phyloP scores from a whole-genome alignment of 805 yeast species.

The Komagataella pastoris region DNA sequence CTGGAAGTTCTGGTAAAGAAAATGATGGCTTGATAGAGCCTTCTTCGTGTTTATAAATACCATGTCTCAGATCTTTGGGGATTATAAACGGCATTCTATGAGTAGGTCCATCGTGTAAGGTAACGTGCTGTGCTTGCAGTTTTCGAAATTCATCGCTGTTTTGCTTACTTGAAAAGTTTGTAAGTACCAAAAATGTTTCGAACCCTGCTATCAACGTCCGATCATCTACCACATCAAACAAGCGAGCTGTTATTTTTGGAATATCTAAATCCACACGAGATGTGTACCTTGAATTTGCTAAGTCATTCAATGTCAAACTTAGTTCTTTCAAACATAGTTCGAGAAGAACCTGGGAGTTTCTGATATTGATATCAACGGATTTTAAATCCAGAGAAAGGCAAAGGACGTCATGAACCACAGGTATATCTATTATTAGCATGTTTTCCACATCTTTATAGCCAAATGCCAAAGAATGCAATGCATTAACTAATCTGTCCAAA shows the following conservation, averaged over 20 bases:
- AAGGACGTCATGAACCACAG: constrained; percentile 55
- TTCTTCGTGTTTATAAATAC: constrained; percentile 29
- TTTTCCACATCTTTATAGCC: constrained; percentile 71
- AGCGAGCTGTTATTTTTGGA: constrained; percentile 26
- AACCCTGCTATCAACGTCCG: constrained; percentile 16
- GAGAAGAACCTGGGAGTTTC: neutral
- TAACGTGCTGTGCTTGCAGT: constrained; percentile 53
- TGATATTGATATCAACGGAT: constrained; percentile 21
- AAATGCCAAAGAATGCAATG: constrained; percentile 37
- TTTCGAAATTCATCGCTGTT: constrained; percentile 30
- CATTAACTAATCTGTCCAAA: constrained; percentile 25
- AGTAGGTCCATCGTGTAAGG: constrained; percentile 68
- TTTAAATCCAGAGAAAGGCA: constrained; percentile 46
- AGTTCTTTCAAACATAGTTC: constrained; percentile 15
- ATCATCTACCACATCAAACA: constrained; percentile 3
- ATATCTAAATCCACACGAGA: constrained; percentile 35
- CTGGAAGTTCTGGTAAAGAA: constrained; percentile 48
- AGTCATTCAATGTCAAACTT: constrained; percentile 43
- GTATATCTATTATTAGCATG: constrained; percentile 42
- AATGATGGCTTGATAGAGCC: constrained; percentile 47
- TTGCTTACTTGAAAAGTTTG: constrained; percentile 44
- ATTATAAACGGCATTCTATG: constrained; percentile 69
- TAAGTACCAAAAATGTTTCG: constrained; percentile 43
- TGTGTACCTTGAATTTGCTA: constrained; percentile 55
- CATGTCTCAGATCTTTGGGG: constrained; percentile 23